phyloP scores from a whole-genome alignment of 177 flowering plant genomes.

The Vitis hybrid region DNA sequence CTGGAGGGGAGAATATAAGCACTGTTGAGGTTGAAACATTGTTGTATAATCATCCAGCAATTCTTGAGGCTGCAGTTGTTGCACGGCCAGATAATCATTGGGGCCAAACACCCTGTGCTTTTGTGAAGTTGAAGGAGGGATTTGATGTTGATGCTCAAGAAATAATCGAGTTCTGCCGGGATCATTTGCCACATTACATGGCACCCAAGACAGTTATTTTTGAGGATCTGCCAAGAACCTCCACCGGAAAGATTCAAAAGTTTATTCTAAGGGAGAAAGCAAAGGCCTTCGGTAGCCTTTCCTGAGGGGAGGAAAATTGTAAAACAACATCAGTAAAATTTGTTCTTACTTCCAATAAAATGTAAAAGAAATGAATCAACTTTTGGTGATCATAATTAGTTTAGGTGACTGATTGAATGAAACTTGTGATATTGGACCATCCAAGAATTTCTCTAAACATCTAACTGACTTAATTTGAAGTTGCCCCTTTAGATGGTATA shows the following conservation, averaged over 20 bases:
- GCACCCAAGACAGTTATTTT: conserved; percentile 30
- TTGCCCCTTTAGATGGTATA: too few species aligned
- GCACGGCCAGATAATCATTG: conserved; percentile 33
- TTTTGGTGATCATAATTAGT: too few species aligned
- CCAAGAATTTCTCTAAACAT: too few species aligned
- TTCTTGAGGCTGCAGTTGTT: conserved; percentile 48
- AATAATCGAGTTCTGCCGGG: conserved; percentile 25
- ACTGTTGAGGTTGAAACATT: conserved; percentile 40
- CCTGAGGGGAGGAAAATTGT: too few species aligned
- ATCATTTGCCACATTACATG: conserved; percentile 36
- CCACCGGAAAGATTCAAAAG: conserved; percentile 34
- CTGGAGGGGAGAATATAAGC: conserved; percentile 42
- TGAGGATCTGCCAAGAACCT: conserved; percentile 34
- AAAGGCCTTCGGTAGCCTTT: conserved; percentile 21
- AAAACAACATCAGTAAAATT: too few species aligned
- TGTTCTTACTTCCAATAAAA: too few species aligned
- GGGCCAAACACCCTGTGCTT: conserved; percentile 44
- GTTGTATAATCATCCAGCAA: conserved; percentile 31
- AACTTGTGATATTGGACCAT: too few species aligned
- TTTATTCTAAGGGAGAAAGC: conserved; percentile 30
- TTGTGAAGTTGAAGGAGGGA: conserved; percentile 36
- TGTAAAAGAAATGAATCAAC: too few species aligned
- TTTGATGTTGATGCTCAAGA: conserved; percentile 11
- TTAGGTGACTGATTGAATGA: too few species aligned
- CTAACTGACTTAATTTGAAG: too few species aligned